A percentile compares a stretch with the other conserved stretches of the same genome.
Conservation (phyloP, 768 basidiomycete genomes). For the Pholiota molesta region DNA sequence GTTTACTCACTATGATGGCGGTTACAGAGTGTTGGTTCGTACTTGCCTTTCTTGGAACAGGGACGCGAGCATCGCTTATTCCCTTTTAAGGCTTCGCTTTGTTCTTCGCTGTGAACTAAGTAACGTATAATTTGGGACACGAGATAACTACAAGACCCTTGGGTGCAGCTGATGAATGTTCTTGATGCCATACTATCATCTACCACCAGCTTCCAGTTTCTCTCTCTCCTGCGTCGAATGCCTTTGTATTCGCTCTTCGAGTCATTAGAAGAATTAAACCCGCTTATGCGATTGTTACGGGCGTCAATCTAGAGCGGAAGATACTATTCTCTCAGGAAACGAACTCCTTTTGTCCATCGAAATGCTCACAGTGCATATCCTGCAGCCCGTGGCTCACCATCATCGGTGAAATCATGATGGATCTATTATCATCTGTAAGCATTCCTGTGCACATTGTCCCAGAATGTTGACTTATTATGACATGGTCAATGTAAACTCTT, state of each 20-base stretch:
- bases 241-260: neutral
- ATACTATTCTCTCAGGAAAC: neutral
- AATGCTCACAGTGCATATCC: neutral
- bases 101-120: conserved; percentile 32
- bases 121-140: conserved; percentile 17
- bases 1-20: conserved; percentile 10
- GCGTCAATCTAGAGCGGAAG: conserved; percentile 12
- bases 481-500: no score
- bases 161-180: neutral
- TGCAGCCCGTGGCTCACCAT: neutral
- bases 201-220: neutral
- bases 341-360: neutral
- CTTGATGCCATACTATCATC: neutral
- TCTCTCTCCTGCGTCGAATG: neutral
- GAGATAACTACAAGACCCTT: conserved; percentile 6
- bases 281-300: neutral
- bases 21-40: conserved; percentile 15
- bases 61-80: conserved; percentile 11
- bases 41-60: conserved; percentile 22
- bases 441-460: neutral
- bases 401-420: conserved; percentile 10
- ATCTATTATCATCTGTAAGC: conserved; percentile 7
- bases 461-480: no score
- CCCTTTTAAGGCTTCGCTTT: conserved; percentile 29
- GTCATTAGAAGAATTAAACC: neutral